Base-by-base conservation (phyloP, 371 early-diverging fungal genomes). In the Batrachochytrium dendrobatidis region DNA sequence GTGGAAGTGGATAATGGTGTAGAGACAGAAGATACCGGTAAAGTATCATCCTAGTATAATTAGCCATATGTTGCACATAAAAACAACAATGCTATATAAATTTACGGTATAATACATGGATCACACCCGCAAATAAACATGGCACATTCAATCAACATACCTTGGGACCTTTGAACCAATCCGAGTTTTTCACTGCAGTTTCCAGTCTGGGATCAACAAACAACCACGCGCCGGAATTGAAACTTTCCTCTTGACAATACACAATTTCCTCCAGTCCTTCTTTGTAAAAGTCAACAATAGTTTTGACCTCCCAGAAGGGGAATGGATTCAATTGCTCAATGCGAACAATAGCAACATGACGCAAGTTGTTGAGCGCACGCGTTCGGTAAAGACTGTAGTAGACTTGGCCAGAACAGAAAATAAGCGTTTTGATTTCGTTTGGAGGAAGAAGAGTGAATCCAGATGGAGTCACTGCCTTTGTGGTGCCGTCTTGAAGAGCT, bases 181-280 rank as follows among this genome's bases (percentile, higher is more conserved):
- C 67, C 44, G 91, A 85, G 66, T 90, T 73, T 53, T 82, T 74
- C 55, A 88, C 72, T 20, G 87, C 77, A 24, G 93, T 91, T 58
- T 84, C 78, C 64, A 97, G 78, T 43, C 98, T 80, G 8, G 92
- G 94, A 56, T 80, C 83, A 25, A 94, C 91, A 69, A 89, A 90
- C 25, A 75, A 68, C 92, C 93, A 97, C 32, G 86, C 79, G 57
- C 98, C 96, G 81, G 86, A 83, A 79, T 97, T 97, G 73, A 91
- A 72, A 18, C 92, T 89, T 70, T 97, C 98, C 77, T 97, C 98
- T 75, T 97, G 98, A 55, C 83, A 84, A 91, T 93, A 96, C 26
- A 93, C 82, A 61, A 92, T 74, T 63, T 93, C 88, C 22, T 89
- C 84, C 60, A 91, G 86, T 64, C 88, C 88, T 31, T 59, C 57